Evolutionary conservation across 2,329 filamentous ascomycete species (phyloP), one percentile per base, ranked within the genome.

Genomic region (Neurospora sp.): DNA sequence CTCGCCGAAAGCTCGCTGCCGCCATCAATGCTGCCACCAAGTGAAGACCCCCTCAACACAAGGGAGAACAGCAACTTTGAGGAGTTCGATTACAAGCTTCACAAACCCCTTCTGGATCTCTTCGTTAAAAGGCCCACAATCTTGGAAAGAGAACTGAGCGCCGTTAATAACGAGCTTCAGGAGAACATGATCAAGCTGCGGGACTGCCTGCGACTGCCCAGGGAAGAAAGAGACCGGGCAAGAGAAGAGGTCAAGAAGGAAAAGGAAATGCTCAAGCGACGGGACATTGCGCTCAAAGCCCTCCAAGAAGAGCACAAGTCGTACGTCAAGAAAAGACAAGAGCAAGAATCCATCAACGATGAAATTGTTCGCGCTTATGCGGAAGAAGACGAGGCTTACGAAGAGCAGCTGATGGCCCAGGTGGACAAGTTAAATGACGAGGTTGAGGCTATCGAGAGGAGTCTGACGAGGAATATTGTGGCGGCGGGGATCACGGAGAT

Each of bases 311-410:
- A 83, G n/a, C 77, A 84, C 70, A 78, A 81, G 28, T 78, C 79
- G 2, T 85, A 84, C 70, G 78, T 79, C 66, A 75, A 78, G 2
- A 76, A 87, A 13, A 78, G 78, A 52, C 77, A 77, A 17, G 81
- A 83, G 72, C 81, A 81, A 66, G 82, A 87, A 70, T 75, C 78
- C 6, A 76, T 88, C 28, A 79, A 84, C 0, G 77, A 82, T 66
- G 79, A 81, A 68, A 82, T 88, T 67, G 80, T 81, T 3, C 79
- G 84, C 70, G 83, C 83, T 0, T 89, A 87, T 71, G 81, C 81
- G 15, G 81, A 85, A 10, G 82, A 82, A 33, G 75, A 84, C 15
- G 83, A 87, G 67, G 87, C 84, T 1, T 82, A 84, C 2, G 82
- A 84, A 10, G 84, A 86, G 28, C 86, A 88, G 28, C 3, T 62